Percentiles rank a stretch among this genome's conserved stretches.
phyloP scores from a whole-genome alignment of 108 stramenopile genomes.

The Cyclotella sp. region DNA sequence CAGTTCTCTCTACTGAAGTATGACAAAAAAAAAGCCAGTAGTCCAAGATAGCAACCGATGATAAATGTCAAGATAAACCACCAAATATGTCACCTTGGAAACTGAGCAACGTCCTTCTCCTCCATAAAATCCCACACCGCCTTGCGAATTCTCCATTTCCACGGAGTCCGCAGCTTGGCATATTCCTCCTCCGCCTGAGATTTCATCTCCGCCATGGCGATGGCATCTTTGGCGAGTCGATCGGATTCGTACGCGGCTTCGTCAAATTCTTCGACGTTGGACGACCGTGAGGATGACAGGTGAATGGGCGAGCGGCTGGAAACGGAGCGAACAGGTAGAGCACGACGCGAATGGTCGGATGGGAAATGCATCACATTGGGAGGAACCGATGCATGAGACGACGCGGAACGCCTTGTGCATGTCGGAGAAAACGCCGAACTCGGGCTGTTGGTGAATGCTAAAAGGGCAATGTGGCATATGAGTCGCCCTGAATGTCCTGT shows the following conservation, averaged over 20 bases:
- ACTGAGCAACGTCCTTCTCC: slow-evolving; percentile 60
- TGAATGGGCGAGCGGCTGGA: background rate
- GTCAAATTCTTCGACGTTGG: slow-evolving; percentile 21
- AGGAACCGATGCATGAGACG: too few species aligned
- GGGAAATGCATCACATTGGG: too few species aligned
- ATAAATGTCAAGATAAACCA: background rate
- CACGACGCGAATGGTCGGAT: background rate
- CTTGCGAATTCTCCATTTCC: slow-evolving; percentile 79
- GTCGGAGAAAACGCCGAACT: too few species aligned
- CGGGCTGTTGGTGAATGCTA: too few species aligned
- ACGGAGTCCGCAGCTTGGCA: slow-evolving; percentile 71
- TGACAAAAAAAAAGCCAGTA: background rate
- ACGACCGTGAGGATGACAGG: background rate
- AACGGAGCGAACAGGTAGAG: background rate
- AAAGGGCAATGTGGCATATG: too few species aligned
- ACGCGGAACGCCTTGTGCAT: too few species aligned
- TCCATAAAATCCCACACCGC: slow-evolving; percentile 79
- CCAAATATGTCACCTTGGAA: slow-evolving; percentile 39
- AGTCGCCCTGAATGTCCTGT: too few species aligned
- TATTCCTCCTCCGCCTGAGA: slow-evolving; percentile 56
- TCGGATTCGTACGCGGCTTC: slow-evolving; percentile 56
- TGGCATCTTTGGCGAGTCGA: slow-evolving; percentile 59
- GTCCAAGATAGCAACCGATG: too few species aligned
- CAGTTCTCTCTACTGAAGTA: background rate
- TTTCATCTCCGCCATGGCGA: slow-evolving; percentile 75